Evolutionary conservation across 306 rosid species (phyloP).

Genomic region (Alnus glutinosa): DNA sequence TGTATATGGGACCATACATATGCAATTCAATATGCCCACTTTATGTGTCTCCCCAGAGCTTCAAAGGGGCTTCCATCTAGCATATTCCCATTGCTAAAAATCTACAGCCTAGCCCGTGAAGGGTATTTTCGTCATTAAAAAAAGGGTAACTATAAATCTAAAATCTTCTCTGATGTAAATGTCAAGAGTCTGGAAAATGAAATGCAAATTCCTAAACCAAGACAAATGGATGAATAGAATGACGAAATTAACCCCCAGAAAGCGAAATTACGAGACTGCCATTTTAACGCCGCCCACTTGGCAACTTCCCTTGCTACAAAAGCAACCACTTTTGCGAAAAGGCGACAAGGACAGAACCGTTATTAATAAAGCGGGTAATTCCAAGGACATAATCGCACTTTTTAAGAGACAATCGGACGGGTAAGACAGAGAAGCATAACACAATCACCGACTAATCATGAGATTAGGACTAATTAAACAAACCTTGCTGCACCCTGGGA

Average conservation of each 20-base stretch:
- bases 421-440: constrained; percentile 30
- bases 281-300: constrained; percentile 27
- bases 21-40: constrained; percentile 49
- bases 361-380: constrained; percentile 38
- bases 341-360: constrained; percentile 54
- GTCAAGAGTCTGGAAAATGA: too few species aligned
- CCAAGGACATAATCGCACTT: constrained; percentile 48
- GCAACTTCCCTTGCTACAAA: constrained; percentile 59
- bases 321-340: constrained; percentile 55
- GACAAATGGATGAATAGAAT: neutral
- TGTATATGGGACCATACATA: constrained; percentile 50
- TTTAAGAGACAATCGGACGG: constrained; percentile 46
- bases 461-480: constrained; percentile 38
- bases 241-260: constrained; percentile 42
- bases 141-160: too few species aligned
- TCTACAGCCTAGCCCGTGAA: constrained; percentile 40
- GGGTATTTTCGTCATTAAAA: constrained; percentile 27
- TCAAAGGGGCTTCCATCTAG: constrained; percentile 55
- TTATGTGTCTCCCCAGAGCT: constrained; percentile 51
- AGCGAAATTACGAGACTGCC: constrained; percentile 43
- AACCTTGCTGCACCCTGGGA: constrained; percentile 98
- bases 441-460: constrained; percentile 34
- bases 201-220: neutral
- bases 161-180: too few species aligned
- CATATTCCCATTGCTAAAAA: constrained; percentile 44